Percentiles rank a stretch among this genome's conserved stretches.
Evolutionary conservation across 306 rosid genomes (phyloP).

Genomic region (Herpetospermum pedunculosum): DNA sequence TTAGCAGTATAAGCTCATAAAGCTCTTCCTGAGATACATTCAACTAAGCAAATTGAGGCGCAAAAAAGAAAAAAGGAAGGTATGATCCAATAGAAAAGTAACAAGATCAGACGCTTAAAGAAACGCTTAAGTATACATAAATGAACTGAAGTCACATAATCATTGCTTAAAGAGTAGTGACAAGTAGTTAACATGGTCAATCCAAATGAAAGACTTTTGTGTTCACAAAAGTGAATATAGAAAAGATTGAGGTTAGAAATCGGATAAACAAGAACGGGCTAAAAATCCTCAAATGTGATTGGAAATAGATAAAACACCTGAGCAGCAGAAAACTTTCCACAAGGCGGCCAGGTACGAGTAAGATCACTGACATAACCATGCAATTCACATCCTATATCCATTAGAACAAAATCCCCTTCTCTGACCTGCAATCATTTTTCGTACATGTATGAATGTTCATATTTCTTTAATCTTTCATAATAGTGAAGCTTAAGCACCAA

Average conservation of each 20-base stretch:
- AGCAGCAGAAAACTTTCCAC: slow-evolving; percentile 73
- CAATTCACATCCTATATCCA: slow-evolving; percentile 93
- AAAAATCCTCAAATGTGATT: neutral
- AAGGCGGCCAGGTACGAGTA: slow-evolving; percentile 96
- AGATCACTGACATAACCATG: slow-evolving; percentile 91
- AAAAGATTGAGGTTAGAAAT: neutral
- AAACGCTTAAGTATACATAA: neutral
- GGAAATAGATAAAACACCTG: slow-evolving; percentile 28
- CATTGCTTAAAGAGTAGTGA: neutral
- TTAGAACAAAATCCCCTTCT: slow-evolving; percentile 84
- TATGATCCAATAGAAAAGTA: neutral
- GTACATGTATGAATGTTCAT: neutral
- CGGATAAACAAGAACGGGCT: neutral
- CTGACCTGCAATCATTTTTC: slow-evolving; percentile 39
- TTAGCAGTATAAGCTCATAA: slow-evolving; percentile 68
- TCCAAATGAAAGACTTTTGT: neutral
- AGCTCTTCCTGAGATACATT: slow-evolving; percentile 67
- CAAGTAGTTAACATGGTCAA: neutral
- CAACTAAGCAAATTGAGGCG: neutral
- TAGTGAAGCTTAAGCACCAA: neutral
- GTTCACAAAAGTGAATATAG: neutral
- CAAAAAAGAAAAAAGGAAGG: neutral
- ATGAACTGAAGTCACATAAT: neutral
- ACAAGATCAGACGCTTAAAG: neutral
- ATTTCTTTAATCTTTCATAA: neutral